Evolutionary conservation across 768 basidiomycete species (phyloP).

Genomic region (Boletus barrowsii): DNA sequence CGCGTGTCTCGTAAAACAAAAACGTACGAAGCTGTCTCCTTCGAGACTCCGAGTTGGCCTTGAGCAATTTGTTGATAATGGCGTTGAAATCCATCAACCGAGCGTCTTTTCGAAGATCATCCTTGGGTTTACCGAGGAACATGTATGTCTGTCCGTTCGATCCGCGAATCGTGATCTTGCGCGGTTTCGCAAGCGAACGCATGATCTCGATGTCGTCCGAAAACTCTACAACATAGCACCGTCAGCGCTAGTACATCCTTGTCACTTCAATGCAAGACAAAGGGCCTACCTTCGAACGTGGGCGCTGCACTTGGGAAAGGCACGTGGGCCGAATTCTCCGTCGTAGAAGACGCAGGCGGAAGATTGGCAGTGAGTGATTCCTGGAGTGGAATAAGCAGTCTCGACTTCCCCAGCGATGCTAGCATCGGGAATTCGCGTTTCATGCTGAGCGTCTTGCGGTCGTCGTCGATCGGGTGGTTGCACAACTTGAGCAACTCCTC

Average conservation of each 20-base stretch:
- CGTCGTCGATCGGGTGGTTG: conserved; percentile 47
- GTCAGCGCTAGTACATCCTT: neutral
- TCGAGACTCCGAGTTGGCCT: conserved; percentile 90
- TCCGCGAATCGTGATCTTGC: conserved; percentile 83
- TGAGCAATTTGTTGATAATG: conserved; percentile 95
- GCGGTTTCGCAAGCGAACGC: conserved; percentile 86
- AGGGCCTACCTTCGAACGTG: conserved; percentile 58
- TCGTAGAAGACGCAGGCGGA: conserved; percentile 62
- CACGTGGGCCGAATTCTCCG: conserved; percentile 55
- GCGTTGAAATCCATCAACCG: conserved; percentile 97
- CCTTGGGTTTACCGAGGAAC: conserved; percentile 95
- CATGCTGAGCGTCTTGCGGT: conserved; percentile 38
- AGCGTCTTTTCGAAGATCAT: conserved; percentile 96
- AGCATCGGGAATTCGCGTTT: conserved; percentile 54
- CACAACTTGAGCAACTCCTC: conserved; percentile 68
- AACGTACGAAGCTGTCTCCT: conserved; percentile 82
- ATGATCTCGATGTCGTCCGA: conserved; percentile 85
- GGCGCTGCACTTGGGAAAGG: conserved; percentile 81
- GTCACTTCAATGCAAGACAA: neutral
- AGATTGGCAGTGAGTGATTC: conserved; percentile 86
- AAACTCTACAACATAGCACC: conserved; percentile 51
- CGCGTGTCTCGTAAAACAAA: neutral
- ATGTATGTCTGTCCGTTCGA: conserved; percentile 81
- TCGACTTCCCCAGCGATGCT: conserved; percentile 53
- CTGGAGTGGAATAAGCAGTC: conserved; percentile 86